These are phyloP conservation scores for Sequoiadendron giganteum DNA, from an alignment of 75 land plant genomes.

Conservation along the genomic window DNA sequence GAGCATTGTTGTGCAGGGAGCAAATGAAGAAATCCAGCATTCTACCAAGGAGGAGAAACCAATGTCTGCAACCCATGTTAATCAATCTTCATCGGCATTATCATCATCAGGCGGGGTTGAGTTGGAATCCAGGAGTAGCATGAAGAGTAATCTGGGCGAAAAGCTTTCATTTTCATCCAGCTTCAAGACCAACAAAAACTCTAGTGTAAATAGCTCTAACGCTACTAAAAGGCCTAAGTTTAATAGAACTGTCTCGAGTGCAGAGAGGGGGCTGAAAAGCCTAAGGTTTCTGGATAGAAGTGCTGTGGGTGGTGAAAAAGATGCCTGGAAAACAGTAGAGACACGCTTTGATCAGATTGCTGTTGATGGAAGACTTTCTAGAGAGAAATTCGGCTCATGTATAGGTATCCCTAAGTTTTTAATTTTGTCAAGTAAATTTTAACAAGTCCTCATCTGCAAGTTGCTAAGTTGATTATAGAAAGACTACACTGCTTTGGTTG, in stretches of 20 bases:
- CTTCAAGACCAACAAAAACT: conserved; percentile 3
- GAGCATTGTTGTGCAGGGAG: too few species aligned
- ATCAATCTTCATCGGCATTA: too few species aligned
- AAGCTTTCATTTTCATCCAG: conserved; percentile 2
- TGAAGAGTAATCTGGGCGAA: not conserved
- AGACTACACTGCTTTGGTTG: not conserved
- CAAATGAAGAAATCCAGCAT: too few species aligned
- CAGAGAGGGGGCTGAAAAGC: conserved; percentile 31
- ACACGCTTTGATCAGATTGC: conserved; percentile 51
- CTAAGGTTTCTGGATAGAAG: conserved; percentile 26
- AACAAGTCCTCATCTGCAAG: not conserved
- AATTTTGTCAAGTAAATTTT: too few species aligned
- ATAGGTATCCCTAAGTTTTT: conserved; percentile 34
- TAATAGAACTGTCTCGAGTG: conserved; percentile 16
- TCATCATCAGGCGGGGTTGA: too few species aligned
- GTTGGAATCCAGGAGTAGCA: too few species aligned
- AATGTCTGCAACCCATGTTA: too few species aligned
- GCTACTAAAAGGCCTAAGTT: not conserved
- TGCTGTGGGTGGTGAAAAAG: conserved; percentile 1
- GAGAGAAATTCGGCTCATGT: conserved; percentile 58
- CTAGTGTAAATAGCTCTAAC: not conserved
- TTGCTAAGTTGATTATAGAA: not conserved
- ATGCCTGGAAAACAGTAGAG: conserved; percentile 45
- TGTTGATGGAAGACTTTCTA: conserved; percentile 28
- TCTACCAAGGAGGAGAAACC: too few species aligned